Evolutionary conservation across 2,329 filamentous ascomycete genomes (phyloP).

Genomic region (Coniochaeta sp.): DNA sequence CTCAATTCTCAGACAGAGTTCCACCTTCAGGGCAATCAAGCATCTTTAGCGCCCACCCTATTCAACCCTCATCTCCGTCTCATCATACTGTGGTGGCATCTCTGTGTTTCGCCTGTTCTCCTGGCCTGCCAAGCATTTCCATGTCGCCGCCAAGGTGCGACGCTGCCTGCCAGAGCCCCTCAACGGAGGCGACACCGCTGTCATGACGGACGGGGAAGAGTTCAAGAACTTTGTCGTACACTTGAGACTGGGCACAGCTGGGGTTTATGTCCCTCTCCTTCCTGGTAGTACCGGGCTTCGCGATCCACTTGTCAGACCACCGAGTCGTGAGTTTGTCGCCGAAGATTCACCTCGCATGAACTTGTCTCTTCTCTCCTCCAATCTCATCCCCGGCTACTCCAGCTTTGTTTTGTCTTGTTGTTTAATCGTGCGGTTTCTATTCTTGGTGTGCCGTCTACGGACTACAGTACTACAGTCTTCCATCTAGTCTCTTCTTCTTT

Average conservation of each 20-base stretch:
- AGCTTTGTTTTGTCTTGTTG: not conserved
- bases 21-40: not conserved
- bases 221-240: not conserved
- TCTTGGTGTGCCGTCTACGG: not conserved
- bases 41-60: conserved; percentile 4
- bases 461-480: not conserved
- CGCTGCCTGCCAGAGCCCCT: not conserved
- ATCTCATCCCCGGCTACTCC: not conserved
- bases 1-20: conserved; percentile 11
- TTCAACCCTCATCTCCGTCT: conserved; percentile 4
- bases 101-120: not conserved
- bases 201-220: not conserved
- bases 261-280: conserved; percentile 2
- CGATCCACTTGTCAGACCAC: conserved; percentile 3
- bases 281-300: not conserved
- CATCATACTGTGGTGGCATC: not conserved
- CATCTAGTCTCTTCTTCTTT: not conserved
- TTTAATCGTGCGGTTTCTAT: not conserved
- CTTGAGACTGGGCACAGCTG: not conserved
- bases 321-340: not conserved
- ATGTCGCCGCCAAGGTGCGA: not conserved
- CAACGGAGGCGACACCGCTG: not conserved
- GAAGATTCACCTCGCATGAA: conserved; percentile 4
- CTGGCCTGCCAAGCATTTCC: not conserved
- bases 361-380: not conserved